Percentiles rank a stretch among this genome's conserved stretches.
Conservation (phyloP, 441 rosid genomes). For the Adansonia rubrostipa region DNA sequence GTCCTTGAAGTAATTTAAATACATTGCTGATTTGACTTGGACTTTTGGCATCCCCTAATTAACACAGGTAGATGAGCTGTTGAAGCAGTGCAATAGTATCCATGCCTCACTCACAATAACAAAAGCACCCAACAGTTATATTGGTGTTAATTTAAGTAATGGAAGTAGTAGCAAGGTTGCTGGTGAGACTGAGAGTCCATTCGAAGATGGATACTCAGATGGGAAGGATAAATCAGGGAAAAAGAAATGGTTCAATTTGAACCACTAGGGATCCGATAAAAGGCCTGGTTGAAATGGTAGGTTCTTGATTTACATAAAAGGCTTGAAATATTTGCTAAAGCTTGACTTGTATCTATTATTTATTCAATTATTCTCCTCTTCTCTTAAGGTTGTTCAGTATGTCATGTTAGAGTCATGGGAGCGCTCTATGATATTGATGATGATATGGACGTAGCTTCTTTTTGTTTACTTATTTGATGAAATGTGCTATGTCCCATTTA, state of each 20-base stretch:
- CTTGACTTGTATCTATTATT: constrained; percentile 34
- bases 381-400: too few species aligned
- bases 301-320: constrained; percentile 25
- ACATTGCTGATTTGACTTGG: background rate
- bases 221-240: constrained; percentile 80
- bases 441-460: too few species aligned
- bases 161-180: constrained; percentile 68
- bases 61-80: constrained; percentile 81
- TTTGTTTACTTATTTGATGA: too few species aligned
- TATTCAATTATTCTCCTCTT: constrained; percentile 25
- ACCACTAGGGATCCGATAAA: constrained; percentile 78
- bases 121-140: constrained; percentile 36
- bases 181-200: constrained; percentile 64
- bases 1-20: background rate
- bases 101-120: constrained; percentile 72
- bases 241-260: constrained; percentile 96
- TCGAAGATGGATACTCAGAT: constrained; percentile 71
- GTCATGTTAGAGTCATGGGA: too few species aligned
- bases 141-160: constrained; percentile 49
- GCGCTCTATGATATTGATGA: too few species aligned
- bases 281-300: constrained; percentile 50
- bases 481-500: too few species aligned
- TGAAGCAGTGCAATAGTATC: constrained; percentile 80
- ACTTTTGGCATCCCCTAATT: constrained; percentile 21
- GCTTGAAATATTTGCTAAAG: constrained; percentile 16